Conservation (phyloP, 441 rosid species). For the Aquilaria agallochum region DNA sequence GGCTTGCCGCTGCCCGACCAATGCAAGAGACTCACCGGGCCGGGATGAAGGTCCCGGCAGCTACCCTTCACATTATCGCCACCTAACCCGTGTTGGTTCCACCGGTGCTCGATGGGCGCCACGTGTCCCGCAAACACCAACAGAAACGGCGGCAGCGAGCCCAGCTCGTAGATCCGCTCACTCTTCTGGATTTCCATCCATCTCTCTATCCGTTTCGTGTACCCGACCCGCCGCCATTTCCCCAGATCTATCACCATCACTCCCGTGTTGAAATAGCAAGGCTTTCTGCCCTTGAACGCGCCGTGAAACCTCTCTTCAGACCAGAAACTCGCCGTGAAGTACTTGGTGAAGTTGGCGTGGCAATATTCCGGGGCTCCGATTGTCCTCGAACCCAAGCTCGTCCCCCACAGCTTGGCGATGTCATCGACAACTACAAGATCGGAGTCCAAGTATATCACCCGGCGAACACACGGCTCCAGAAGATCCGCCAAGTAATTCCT, state of each 20-base stretch:
- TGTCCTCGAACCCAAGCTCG: conserved; percentile 44
- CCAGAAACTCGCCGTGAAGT: conserved; percentile 64
- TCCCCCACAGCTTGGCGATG: conserved; percentile 55
- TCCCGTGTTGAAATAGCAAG: conserved; percentile 74
- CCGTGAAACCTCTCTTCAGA: conserved; percentile 27
- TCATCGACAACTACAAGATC: conserved; percentile 71
- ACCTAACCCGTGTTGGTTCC: conserved; percentile 80
- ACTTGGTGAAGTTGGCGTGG: conserved; percentile 70
- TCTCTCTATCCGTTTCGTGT: conserved; percentile 57
- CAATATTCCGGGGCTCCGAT: conserved; percentile 82
- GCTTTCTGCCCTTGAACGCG: conserved; percentile 44
- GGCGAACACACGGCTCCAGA: conserved; percentile 59
- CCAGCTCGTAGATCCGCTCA: conserved; percentile 66
- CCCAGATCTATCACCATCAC: conserved; percentile 78
- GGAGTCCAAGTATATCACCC: conserved; percentile 69
- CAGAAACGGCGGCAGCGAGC: conserved; percentile 69
- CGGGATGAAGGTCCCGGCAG: conserved; percentile 70
- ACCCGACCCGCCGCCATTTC: conserved; percentile 62
- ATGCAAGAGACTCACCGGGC: conserved; percentile 73
- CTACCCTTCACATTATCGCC: conserved; percentile 72
- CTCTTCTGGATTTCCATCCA: conserved; percentile 82
- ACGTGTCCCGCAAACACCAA: conserved; percentile 65
- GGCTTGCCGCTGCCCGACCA: conserved; percentile 88
- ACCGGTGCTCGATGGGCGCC: conserved; percentile 77
- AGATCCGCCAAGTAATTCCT: conserved; percentile 72